Base-by-base conservation (phyloP, 2,329 filamentous ascomycete species). In the Dendryphion nanum region DNA sequence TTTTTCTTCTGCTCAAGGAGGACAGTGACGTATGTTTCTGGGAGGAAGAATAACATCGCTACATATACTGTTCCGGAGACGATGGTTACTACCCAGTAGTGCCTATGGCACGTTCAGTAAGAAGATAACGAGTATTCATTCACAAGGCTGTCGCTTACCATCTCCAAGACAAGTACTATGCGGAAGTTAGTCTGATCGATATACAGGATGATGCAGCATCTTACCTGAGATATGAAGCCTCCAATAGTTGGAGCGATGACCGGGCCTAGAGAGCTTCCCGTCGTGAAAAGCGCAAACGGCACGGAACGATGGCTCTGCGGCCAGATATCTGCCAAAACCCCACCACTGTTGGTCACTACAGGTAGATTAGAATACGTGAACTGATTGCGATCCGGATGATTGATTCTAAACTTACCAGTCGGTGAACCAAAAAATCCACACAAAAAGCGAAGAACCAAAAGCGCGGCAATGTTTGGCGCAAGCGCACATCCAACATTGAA, bases 201-300 rank as follows among this genome's bases (percentile, higher is more conserved):
- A 84, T 85, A 90, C 69, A 89, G 89, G 0, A 90, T 74, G 83
- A 86, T 93, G 43, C 86, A 73, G 87, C 87, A 91, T 23, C 83
- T 83, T 0, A 75, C 75, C 48, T 89, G 83, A 6, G 78, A 76
- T 2, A 90, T 72, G 61, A 82, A 94, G 8, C 87, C 86, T 43
- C 88, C 88, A 5, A 84, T 75, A 0, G 93, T 55, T 6, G 69
- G 69, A 3, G 66, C 57, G 3, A 66, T 82, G 1, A 85, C 85
- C 33, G 88, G 87, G 1, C 87, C 88, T 29, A 60, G 64, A 1
- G 64, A 69, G 0, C 68, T 67, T 1, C 68, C 67, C 70, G 69
- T 72, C 1, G 71, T 48, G 1, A 58, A 65, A 5, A 73, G 55
- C 0, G 63, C 66, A 32, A 73, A 73, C 0, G 70, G 69, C 23